phyloP scores from a whole-genome alignment of 2,329 filamentous ascomycete species.

The Colletotrichum melonis region DNA sequence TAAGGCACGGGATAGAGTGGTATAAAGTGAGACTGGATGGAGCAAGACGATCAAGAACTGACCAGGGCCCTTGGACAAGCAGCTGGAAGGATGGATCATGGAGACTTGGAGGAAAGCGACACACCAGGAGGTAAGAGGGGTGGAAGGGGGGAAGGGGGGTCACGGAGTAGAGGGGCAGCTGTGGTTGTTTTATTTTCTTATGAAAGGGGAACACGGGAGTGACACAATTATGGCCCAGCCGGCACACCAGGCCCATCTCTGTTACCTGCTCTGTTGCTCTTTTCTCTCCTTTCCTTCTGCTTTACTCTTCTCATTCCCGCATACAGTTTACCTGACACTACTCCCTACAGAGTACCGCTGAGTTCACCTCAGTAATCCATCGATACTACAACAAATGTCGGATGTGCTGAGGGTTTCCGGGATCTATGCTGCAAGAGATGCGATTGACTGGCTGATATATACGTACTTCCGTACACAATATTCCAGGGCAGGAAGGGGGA shows the following conservation, averaged over 20 bases:
- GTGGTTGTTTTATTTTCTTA: slow-evolving; percentile 33
- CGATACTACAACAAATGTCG: background rate
- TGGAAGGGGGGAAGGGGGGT: background rate
- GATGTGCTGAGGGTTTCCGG: background rate
- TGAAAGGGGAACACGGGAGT: slow-evolving; percentile 35
- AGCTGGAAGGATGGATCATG: slow-evolving; percentile 26
- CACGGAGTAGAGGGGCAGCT: slow-evolving; percentile 16
- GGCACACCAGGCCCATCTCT: slow-evolving; percentile 20
- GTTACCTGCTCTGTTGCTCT: too few relatives aligned
- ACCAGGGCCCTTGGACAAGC: slow-evolving; percentile 24
- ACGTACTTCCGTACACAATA: background rate
- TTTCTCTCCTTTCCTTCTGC: background rate
- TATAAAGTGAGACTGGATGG: slow-evolving; percentile 19
- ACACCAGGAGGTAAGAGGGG: background rate
- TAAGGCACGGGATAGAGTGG: too few relatives aligned
- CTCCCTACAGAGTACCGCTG: too few relatives aligned
- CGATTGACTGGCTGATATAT: slow-evolving; percentile 21
- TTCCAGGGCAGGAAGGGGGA: background rate
- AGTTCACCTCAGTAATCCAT: too few relatives aligned
- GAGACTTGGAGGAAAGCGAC: background rate
- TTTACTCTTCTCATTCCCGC: background rate
- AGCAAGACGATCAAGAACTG: slow-evolving; percentile 17
- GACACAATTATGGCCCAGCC: slow-evolving; percentile 33
- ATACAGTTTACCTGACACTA: too few relatives aligned
- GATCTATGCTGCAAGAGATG: slow-evolving; percentile 20